These are phyloP conservation scores for Phaeodactylum tricornutum DNA, from an alignment of 108 stramenopile species.

Conservation along the genomic window DNA sequence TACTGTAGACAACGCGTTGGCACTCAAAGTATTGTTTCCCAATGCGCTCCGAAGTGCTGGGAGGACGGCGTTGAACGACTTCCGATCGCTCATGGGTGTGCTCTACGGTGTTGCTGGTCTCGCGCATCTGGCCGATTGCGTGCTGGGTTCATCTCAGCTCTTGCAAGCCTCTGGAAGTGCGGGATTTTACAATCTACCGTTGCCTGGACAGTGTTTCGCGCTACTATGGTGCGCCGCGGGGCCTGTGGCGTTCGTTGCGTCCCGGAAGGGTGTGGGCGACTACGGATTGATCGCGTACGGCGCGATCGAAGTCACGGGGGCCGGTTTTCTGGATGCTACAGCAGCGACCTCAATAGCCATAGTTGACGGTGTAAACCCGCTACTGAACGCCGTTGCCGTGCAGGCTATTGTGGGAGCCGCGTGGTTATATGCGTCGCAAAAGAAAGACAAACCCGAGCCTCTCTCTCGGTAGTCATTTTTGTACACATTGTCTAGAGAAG, in stretches of 20 bases:
- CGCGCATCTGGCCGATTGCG: conserved; percentile 20
- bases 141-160: conserved; percentile 7
- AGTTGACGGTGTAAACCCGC: neutral
- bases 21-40: conserved; percentile 34
- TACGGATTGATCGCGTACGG: conserved; percentile 22
- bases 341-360: no score
- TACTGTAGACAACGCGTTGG: conserved; percentile 29
- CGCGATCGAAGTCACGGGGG: conserved; percentile 19
- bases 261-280: conserved; percentile 9
- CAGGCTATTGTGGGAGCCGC: conserved; percentile 13
- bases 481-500: no score
- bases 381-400: conserved; percentile 14
- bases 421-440: conserved; percentile 10
- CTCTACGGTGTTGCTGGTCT: conserved; percentile 28
- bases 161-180: conserved; percentile 11
- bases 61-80: conserved; percentile 12
- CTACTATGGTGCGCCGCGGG: conserved; percentile 20
- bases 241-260: conserved; percentile 10
- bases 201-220: conserved; percentile 10
- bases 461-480: no score
- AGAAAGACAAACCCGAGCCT: no score
- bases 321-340: conserved; percentile 2
- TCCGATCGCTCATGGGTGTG: conserved; percentile 25
- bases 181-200: conserved; percentile 8
- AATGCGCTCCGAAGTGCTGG: conserved; percentile 5